These are phyloP conservation scores for Avena sativa DNA, from an alignment of 176 grass and related monocot genomes.

Conservation along the genomic window DNA sequence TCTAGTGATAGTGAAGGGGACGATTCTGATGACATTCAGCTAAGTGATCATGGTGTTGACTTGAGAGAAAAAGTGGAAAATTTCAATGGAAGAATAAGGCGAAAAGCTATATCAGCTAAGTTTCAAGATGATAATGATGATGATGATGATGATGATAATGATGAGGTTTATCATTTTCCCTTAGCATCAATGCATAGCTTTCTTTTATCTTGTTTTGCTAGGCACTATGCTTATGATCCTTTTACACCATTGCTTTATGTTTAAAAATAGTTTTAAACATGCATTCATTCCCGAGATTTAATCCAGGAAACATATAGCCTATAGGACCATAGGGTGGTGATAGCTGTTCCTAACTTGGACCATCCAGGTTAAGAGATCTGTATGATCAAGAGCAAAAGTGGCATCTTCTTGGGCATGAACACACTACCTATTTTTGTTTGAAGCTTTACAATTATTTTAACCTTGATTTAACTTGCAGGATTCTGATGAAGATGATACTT, in stretches of 20 bases:
- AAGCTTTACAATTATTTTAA: slow-evolving; percentile 27
- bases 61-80: slow-evolving; percentile 76
- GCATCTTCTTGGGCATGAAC: not conserved
- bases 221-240: slow-evolving; percentile 16
- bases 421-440: slow-evolving; percentile 36
- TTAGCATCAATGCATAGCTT: slow-evolving; percentile 34
- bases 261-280: slow-evolving; percentile 24
- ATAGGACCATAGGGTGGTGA: slow-evolving; percentile 2
- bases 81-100: slow-evolving; percentile 73
- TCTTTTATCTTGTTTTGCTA: slow-evolving; percentile 28
- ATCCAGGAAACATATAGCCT: not conserved
- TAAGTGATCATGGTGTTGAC: slow-evolving; percentile 44
- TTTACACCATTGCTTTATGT: slow-evolving; percentile 24
- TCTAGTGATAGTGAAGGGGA: slow-evolving; percentile 58
- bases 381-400: slow-evolving; percentile 17
- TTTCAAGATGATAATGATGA: slow-evolving; percentile 68
- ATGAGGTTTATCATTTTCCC: slow-evolving; percentile 43
- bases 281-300: slow-evolving; percentile 24
- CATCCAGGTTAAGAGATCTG: not conserved
- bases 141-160: slow-evolving; percentile 4
- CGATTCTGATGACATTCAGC: slow-evolving; percentile 44
- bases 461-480: slow-evolving; percentile 52
- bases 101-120: slow-evolving; percentile 79
- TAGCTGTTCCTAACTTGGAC: not conserved
- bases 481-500: slow-evolving; percentile 55